Evolutionary conservation across 208 protist genomes (phyloP).

Genomic region (Trypanosoma mega): DNA sequence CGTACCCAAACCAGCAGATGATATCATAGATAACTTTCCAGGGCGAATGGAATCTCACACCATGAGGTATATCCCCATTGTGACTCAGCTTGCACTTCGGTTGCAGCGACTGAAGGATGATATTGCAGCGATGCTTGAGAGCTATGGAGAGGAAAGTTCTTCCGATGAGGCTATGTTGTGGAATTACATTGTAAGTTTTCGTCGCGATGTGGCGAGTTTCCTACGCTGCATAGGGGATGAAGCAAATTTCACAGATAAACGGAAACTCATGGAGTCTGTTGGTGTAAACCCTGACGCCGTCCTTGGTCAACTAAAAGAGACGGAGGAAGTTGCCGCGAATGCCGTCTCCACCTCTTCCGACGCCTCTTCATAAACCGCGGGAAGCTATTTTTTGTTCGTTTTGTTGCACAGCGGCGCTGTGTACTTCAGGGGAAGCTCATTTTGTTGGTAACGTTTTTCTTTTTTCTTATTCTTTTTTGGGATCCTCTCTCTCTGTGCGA

Average conservation of each 20-base stretch:
- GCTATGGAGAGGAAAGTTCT: constrained; percentile 68
- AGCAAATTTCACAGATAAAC: constrained; percentile 9
- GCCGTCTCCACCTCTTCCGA: neutral
- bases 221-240: constrained; percentile 31
- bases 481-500: no score
- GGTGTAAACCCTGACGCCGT: neutral
- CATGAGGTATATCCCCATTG: constrained; percentile 31
- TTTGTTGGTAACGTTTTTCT: neutral
- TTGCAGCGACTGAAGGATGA: constrained; percentile 69
- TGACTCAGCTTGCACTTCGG: constrained; percentile 52
- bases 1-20: constrained; percentile 23
- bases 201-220: constrained; percentile 40
- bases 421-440: no score
- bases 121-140: constrained; percentile 60
- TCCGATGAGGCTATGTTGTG: constrained; percentile 65
- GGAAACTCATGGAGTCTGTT: constrained; percentile 10
- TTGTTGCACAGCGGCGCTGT: no score
- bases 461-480: neutral
- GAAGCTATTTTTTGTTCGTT: constrained; percentile 21
- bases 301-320: neutral
- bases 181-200: constrained; percentile 59
- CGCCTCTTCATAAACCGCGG: neutral
- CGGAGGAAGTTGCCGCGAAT: neutral
- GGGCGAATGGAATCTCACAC: constrained; percentile 28
- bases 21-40: constrained; percentile 43